Base-by-base conservation (phyloP, 192 early-diverging fungal genomes). In the Mortierella alpina region DNA sequence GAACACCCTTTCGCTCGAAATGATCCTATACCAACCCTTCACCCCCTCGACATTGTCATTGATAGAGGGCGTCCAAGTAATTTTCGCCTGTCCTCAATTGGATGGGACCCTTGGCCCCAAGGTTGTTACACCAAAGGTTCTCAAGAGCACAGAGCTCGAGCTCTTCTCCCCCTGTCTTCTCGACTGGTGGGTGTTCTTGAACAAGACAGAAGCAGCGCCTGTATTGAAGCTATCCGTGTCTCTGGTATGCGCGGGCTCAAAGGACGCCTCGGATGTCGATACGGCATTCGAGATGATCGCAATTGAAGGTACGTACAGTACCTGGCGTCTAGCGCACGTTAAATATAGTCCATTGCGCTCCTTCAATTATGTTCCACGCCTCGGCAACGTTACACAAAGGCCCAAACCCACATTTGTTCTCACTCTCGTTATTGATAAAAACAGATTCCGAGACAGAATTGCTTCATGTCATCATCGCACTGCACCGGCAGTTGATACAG, bases 361-460 rank as follows among this genome's bases (percentile, higher is more conserved):
- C 13, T 20, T 9, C 8, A 20, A 56, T 56, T 56, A 7, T 56
- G 15, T 7, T 56, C 15, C 54, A 56, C 9, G 8, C 12, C 17
- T 6, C 31, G 7, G 57, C 48, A 45, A 46, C 23, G 23, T 22
- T 14, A 63, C 31, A 64, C 31, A 23, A 66, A 41, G 18, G 20
- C n/a, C n/a, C n/a, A n/a, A n/a, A n/a, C n/a, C n/a, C n/a, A n/a
- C n/a, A n/a, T n/a, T n/a, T n/a, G n/a, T 66, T 47, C 40, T 41
- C 53, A 55, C 22, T 54, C 22, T 44, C 42, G 7, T 59, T 54
- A 45, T 67, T 31, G 23, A 17, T 15, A 50, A 39, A 48, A 45
- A 13, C 41, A 76, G 74, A 76, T 57, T 76, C 74, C 18, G 74
- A 76, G 51, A 58, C 31, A 7, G 77, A 80, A 17, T 53, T 80